Evolutionary conservation across 805 yeast species (phyloP), one percentile per base, ranked within the genome.

Genomic region (Wickerhamomyces chaumierensis): DNA sequence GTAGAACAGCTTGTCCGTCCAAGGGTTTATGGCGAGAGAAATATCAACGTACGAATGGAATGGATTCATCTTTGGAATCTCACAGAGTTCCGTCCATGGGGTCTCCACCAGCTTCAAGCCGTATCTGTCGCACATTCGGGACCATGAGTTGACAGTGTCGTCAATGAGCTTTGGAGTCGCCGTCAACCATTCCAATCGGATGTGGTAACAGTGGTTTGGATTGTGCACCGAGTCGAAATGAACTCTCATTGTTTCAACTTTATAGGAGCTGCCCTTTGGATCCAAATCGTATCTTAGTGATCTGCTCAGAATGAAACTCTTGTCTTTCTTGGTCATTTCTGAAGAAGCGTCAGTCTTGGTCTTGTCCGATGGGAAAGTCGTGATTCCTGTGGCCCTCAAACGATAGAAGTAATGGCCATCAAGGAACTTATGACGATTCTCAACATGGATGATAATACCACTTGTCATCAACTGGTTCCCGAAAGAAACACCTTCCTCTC

Each of bases 141-240:
- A 73, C 84, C 96, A 81, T 36, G 75, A 70, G 34, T 69, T 75
- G 33, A 87, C 67, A 12, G 82, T 65, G 46, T 87, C 94, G 42
- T 87, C 96, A 36, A 85, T 75, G 25, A 84, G 62, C 53, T 82
- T 83, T 2, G 94, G 81, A 0, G 97, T 86, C 0, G 95, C 78
- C 43, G 82, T 85, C 25, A 90, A 62, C 99, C 99, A 92, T 55
- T 92, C 96, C 13, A 90, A 57, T 35, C 95, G 66, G 25, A 92
- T 71, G 52, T 90, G 97, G 62, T 79, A 92, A 53, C 96, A 88
- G 51, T 88, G 95, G 47, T 83, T 90, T 0, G 96, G 96, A 53
- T 88, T 90, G 56, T 87, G 96, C 3, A 88, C 88, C 34, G 79
- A 70, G 55, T 92, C 99, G 52, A 85, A 84, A 58, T 90, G 96